Evolutionary conservation across 768 basidiomycete genomes (phyloP), one percentile per base, ranked within the genome.

Genomic region (Lactarius vividus): DNA sequence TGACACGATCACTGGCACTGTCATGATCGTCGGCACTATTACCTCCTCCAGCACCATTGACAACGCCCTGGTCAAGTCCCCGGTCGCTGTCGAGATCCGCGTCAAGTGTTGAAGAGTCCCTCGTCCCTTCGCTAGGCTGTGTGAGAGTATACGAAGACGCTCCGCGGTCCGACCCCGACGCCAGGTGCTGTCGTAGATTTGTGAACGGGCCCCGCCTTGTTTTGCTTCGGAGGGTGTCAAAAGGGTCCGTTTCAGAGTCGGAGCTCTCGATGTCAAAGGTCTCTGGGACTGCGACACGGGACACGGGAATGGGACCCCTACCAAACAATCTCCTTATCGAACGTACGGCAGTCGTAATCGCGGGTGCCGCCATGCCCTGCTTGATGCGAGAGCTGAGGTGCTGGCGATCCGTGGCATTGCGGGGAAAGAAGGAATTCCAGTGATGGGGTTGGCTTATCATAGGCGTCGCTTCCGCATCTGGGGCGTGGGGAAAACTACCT

Each of bases 381-480:
- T 37, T 39, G 6, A 29, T 59, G 42, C 57, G 66, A 46, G 40
- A 16, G 52, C 20, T 59, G 40, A 35, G 28, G 55, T 31, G 66
- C 10, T 55, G 57, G 26, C 35, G 52, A 55, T 55, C 52, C 20
- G 40, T 20, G 15, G 55, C 13, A 58, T 59, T 33, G n/a, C 31
- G 53, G n/a, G 40, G 33, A 40, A 61, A 54, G 53, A 63, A 13
- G 15, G 62, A 59, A 29, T 56, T 16, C 62, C 57, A 63, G 5
- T 31, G 52, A 44, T 23, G 33, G 40, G 42, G 18, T 9, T 39
- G 49, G 40, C 23, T n/a, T 33, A 67, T 58, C 56, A 67, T 67
- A 9, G 66, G 66, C 16, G 66, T 63, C 33, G 57, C 61, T 59
- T 67, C 66, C 35, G 66, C 52, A 29, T 66, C 61, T 0, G 49